Evolutionary conservation across 257 asterid genomes (phyloP), one percentile per base, ranked within the genome.

Genomic region (Ballota nigra): DNA sequence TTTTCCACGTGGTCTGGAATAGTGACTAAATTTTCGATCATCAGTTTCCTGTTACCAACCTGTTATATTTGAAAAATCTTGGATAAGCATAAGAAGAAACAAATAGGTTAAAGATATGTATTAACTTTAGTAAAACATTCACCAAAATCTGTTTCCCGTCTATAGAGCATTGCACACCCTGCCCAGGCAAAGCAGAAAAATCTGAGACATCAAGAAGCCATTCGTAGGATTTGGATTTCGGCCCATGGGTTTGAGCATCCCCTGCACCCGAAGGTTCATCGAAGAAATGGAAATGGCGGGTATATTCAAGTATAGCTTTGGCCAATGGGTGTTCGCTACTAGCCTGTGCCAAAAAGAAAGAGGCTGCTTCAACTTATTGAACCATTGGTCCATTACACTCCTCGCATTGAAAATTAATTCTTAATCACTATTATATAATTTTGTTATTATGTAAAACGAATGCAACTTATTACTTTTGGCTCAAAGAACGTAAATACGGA

Each of bases 311-410:
- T 71, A 95, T 86, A 56, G 99, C 97, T 75, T 84, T 90, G 26
- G 86, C 98, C 92, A 95, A 78, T 36, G 99, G 99, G 74, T 95
- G 98, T 77, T 95, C 99, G 23, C 99, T 95, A 82, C 96, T 78
- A 75, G 91, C 97, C 99, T 95, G 87, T 61, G 66, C 45, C 80
- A 83, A 75, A 55, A 56, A 23, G 62, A 63, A 73, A 66, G 63
- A 74, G 70, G 77, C 70, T 38, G 12, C 51, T 23, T 58, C 67
- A 59, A 63, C 23, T 59, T n/a, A n/a, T n/a, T n/a, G n/a, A n/a
- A n/a, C n/a, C n/a, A n/a, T n/a, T n/a, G n/a, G n/a, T 59, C 24
- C n/a, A 28, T 29, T 28, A 28, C 29, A 31, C n/a, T n/a, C n/a
- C n/a, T n/a, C 31, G 43, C 20, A 33, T 60, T 23, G 19, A 41